Base-by-base conservation (phyloP, 768 basidiomycete species). In the Tulasnella calospora region DNA sequence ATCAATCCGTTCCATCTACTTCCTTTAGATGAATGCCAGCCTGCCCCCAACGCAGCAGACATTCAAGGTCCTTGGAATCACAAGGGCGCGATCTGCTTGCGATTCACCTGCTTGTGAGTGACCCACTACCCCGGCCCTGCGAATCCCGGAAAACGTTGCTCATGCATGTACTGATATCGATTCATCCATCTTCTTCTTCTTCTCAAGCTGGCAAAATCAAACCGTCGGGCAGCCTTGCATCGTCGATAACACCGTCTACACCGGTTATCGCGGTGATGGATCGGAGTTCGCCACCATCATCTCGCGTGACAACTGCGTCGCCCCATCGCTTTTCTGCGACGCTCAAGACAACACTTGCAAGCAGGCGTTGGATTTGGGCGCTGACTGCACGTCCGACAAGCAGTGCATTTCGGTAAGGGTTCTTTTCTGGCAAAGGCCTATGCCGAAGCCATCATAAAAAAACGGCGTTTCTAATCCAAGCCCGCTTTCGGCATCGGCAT, bases 221-320 rank as follows among this genome's bases (percentile, higher is more conserved):
- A 92, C 93, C 0, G 83, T 89, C 8, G 90, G 91, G 7, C 85
- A 87, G 72, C 61, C 85, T 33, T 96, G 95, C 81, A 84, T 87
- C 0, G 87, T 92, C 36, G 94, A 96, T 83, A 96, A 96, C 83
- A 92, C 90, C 0, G 88, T 89, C 3, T 96, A 93, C 82, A 91
- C 89, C 67, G 92, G 89, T 0, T 94, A 88, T 0, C 81, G 86
- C 35, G 80, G 80, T 2, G 67, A 61, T 27, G 86, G 85, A 57
- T 85, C 85, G 2, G 90, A 92, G 82, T 94, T 91, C 79, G 88
- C 92, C 70, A 89, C 92, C 83, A 90, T 95, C 77, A 90, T 95
- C 2, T 95, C 94, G 78, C 89, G 94, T 55, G 91, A 89, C 47
- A 92, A 95, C 83, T 97, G 95, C 82, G n/a, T 27, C 23, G 86